Percentiles rank a stretch among this genome's conserved stretches.
Evolutionary conservation across 2,329 filamentous ascomycete species (phyloP).

Genomic region (Exophiala calicioides): DNA sequence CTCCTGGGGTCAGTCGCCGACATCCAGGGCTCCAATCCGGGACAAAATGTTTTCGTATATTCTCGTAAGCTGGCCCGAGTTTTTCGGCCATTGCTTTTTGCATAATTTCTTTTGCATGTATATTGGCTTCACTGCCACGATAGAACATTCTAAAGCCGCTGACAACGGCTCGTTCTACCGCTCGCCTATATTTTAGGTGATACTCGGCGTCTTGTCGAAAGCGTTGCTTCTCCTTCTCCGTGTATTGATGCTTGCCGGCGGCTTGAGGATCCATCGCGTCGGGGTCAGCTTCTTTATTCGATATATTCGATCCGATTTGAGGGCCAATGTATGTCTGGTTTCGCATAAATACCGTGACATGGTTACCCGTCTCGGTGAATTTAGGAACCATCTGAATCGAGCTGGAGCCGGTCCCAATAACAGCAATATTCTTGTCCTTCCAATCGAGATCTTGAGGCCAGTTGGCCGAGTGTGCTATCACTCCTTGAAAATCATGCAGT

Average conservation of each 20-base stretch:
- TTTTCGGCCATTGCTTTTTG: constrained; percentile 27
- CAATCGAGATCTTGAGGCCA: constrained; percentile 36
- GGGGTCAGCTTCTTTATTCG: constrained; percentile 21
- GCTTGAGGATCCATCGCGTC: constrained; percentile 13
- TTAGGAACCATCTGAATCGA: constrained; percentile 38
- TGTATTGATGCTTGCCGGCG: constrained; percentile 22
- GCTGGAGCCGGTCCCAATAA: constrained; percentile 32
- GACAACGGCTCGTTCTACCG: constrained; percentile 9
- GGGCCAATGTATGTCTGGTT: constrained; percentile 34
- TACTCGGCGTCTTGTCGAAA: constrained; percentile 20
- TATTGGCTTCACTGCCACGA: constrained; percentile 11
- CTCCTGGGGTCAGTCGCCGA: constrained; percentile 49
- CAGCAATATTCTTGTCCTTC: constrained; percentile 28
- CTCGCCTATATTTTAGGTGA: constrained; percentile 16
- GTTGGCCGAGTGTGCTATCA: constrained; percentile 36
- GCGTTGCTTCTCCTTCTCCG: constrained; percentile 19
- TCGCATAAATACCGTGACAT: constrained; percentile 37
- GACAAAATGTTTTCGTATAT: constrained; percentile 26
- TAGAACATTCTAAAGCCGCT: constrained; percentile 17
- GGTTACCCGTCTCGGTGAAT: constrained; percentile 32
- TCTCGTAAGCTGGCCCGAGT: constrained; percentile 22
- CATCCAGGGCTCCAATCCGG: constrained; percentile 41
- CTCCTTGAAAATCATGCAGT: constrained; percentile 38
- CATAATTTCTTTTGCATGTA: constrained; percentile 15
- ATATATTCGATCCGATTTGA: constrained; percentile 20